phyloP scores from a whole-genome alignment of 345 rosid genomes.

The Rhizophora apiculata region DNA sequence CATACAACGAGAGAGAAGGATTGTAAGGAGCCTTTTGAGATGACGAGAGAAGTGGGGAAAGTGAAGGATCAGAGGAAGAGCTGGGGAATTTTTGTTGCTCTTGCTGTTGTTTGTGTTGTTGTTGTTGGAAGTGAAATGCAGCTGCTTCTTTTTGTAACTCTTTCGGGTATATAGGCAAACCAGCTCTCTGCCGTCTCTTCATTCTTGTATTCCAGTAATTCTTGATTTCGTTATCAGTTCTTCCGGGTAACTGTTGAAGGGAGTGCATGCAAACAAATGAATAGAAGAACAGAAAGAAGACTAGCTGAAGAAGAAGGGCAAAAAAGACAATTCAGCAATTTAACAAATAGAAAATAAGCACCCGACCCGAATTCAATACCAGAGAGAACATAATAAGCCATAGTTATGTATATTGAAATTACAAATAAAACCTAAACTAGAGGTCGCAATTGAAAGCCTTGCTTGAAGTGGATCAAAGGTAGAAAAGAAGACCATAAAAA shows the following conservation, averaged over 20 bases:
- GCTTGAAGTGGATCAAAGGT: too few relatives aligned
- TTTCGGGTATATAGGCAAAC: constrained; percentile 70
- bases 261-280: background rate
- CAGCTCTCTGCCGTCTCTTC: constrained; percentile 75
- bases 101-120: background rate
- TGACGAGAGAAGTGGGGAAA: background rate
- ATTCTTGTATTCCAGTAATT: constrained; percentile 85
- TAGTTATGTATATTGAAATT: too few relatives aligned
- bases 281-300: background rate
- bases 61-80: too few relatives aligned
- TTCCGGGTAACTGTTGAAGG: constrained; percentile 59
- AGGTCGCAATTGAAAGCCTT: too few relatives aligned
- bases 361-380: too few relatives aligned
- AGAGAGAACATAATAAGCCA: too few relatives aligned
- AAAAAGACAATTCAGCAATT: too few relatives aligned
- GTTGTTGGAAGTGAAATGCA: constrained; percentile 27
- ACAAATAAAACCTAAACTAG: too few relatives aligned
- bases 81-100: constrained; percentile 20
- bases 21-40: background rate
- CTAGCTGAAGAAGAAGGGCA: background rate
- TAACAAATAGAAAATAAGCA: too few relatives aligned
- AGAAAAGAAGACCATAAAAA: too few relatives aligned
- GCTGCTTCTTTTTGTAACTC: constrained; percentile 37
- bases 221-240: constrained; percentile 90
- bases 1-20: constrained; percentile 8